Conservation (phyloP, 768 basidiomycete genomes). For the Psilocybe cyanescens region DNA sequence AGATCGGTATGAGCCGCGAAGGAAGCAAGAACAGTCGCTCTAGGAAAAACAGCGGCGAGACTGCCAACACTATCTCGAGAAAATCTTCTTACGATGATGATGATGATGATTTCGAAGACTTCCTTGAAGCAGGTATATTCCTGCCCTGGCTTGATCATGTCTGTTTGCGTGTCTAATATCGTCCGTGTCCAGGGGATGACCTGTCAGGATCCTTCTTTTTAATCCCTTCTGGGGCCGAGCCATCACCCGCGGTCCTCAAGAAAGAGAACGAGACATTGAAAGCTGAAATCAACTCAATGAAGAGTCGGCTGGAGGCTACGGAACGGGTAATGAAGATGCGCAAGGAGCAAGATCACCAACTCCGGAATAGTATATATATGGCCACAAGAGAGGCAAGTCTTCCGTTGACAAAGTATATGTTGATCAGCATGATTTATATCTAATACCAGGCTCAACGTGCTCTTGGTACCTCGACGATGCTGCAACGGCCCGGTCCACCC, state of each 20-base stretch:
- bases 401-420: background rate
- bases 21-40: slow-evolving; percentile 21
- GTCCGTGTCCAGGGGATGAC: slow-evolving; percentile 51
- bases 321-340: slow-evolving; percentile 69
- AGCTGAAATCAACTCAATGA: slow-evolving; percentile 58
- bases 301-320: slow-evolving; percentile 59
- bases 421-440: slow-evolving; percentile 3
- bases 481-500: slow-evolving; percentile 50
- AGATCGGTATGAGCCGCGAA: slow-evolving; percentile 47
- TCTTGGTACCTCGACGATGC: slow-evolving; percentile 69
- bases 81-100: slow-evolving; percentile 27
- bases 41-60: slow-evolving; percentile 10
- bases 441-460: slow-evolving; percentile 71
- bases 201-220: slow-evolving; percentile 83
- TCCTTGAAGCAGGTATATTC: slow-evolving; percentile 64
- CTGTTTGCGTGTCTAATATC: slow-evolving; percentile 7
- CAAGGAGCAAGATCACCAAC: slow-evolving; percentile 77
- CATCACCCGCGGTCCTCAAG: slow-evolving; percentile 51
- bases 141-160: background rate
- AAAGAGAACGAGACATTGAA: slow-evolving; percentile 72
- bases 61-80: slow-evolving; percentile 14
- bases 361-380: slow-evolving; percentile 81
- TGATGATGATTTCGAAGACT: slow-evolving; percentile 60
- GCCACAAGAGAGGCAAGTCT: slow-evolving; percentile 60
- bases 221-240: slow-evolving; percentile 65